A percentile compares a stretch with the other conserved stretches of the same genome.
These are phyloP conservation scores for Umbelopsis ramanniana DNA, from an alignment of 192 early-diverging fungal species.

Conservation along the genomic window DNA sequence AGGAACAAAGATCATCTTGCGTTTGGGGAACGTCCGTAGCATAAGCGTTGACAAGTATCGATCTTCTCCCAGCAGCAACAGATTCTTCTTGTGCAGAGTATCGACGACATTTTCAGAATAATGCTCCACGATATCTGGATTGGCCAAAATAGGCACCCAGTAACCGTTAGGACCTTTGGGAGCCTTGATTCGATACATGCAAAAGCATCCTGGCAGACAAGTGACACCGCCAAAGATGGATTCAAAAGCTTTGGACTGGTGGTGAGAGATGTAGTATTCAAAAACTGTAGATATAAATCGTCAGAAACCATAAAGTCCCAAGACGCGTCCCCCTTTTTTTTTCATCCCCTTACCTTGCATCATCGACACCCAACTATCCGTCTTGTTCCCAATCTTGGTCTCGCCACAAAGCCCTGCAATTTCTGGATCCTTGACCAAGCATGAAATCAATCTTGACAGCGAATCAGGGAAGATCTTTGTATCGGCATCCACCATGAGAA, in stretches of 20 bases:
- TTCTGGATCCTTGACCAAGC: constrained; percentile 80
- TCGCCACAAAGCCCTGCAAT: constrained; percentile 97
- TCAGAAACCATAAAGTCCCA: too few species aligned
- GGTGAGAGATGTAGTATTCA: constrained; percentile 87
- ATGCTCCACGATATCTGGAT: constrained; percentile 82
- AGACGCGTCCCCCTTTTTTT: too few species aligned
- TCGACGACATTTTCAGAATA: constrained; percentile 83
- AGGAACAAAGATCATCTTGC: constrained; percentile 94
- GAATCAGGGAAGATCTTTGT: constrained; percentile 83
- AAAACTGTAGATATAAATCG: constrained; percentile 61
- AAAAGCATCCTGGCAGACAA: constrained; percentile 81
- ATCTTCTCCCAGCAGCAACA: constrained; percentile 93
- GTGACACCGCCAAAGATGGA: constrained; percentile 82
- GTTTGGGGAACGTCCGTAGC: constrained; percentile 91
- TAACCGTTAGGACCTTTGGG: constrained; percentile 76
- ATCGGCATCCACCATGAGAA: constrained; percentile 82
- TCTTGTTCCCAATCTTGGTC: constrained; percentile 94
- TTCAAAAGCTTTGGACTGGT: constrained; percentile 79
- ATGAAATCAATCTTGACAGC: constrained; percentile 73
- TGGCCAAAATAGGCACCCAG: constrained; percentile 79
- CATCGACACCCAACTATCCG: constrained; percentile 81
- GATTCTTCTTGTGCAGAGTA: constrained; percentile 92
- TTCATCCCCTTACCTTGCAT: constrained; percentile 72
- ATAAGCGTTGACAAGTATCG: constrained; percentile 95
- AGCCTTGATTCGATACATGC: constrained; percentile 82